phyloP scores from a whole-genome alignment of 2,329 filamentous ascomycete species.

The Claviceps citrina region DNA sequence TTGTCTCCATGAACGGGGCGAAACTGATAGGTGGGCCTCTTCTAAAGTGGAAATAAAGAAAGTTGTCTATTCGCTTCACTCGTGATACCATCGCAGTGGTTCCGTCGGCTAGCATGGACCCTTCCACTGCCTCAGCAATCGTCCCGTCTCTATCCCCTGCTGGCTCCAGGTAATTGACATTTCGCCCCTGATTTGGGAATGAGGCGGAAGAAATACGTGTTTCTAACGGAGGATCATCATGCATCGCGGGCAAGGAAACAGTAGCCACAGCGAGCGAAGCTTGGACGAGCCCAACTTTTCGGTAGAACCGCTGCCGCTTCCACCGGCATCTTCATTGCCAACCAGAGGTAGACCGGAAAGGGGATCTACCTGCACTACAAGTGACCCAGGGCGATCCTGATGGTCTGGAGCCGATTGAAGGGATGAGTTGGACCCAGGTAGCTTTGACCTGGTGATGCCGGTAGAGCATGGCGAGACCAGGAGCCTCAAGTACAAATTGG shows the following conservation, averaged over 20 bases:
- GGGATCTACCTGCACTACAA: slow-evolving; percentile 6
- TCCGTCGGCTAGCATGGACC: neutral
- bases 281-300: slow-evolving; percentile 6
- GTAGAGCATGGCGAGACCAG: slow-evolving; percentile 4
- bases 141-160: neutral
- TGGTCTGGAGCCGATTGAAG: slow-evolving; percentile 20
- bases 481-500: slow-evolving; percentile 32
- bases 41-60: no score
- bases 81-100: neutral
- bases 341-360: neutral
- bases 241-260: neutral
- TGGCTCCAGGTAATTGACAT: neutral
- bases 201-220: neutral
- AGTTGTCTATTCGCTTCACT: neutral
- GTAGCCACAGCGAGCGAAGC: slow-evolving; percentile 7
- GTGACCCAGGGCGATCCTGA: slow-evolving; percentile 10
- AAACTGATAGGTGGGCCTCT: neutral
- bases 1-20: neutral
- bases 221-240: slow-evolving; percentile 20
- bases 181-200: neutral
- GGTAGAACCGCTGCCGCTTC: slow-evolving; percentile 6
- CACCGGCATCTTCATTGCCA: neutral
- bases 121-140: neutral
- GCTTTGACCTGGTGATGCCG: slow-evolving; percentile 20
- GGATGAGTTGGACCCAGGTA: slow-evolving; percentile 23